phyloP scores from a whole-genome alignment of 1,284 basidiomycete genomes.

The Cryptococcus sp. region DNA sequence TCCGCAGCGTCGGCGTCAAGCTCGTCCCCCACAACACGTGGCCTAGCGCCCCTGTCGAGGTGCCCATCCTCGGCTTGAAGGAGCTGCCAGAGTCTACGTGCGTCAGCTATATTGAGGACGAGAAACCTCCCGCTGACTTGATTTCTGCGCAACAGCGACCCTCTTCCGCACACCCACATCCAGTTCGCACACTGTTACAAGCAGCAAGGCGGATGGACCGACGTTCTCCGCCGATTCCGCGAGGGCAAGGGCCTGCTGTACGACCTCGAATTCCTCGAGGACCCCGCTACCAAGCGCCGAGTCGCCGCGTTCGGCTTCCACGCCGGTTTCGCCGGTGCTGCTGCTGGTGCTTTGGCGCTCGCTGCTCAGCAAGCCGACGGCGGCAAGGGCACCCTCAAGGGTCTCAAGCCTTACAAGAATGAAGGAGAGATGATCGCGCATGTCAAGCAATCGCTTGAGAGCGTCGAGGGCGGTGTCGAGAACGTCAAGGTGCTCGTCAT shows the following conservation, averaged over 20 bases:
- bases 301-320: slow-evolving; percentile 99
- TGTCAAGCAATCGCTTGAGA: slow-evolving; percentile 68
- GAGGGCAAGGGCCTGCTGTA: slow-evolving; percentile 86
- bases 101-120: slow-evolving; percentile 19
- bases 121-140: neutral
- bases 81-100: slow-evolving; percentile 78
- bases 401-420: slow-evolving; percentile 76
- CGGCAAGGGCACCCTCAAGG: slow-evolving; percentile 62
- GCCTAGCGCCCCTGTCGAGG: slow-evolving; percentile 68
- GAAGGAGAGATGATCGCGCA: slow-evolving; percentile 76
- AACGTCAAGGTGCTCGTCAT: slow-evolving; percentile 90
- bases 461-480: slow-evolving; percentile 63
- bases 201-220: slow-evolving; percentile 88
- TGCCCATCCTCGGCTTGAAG: slow-evolving; percentile 94
- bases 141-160: slow-evolving; percentile 54
- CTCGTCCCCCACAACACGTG: slow-evolving; percentile 89
- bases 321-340: slow-evolving; percentile 96
- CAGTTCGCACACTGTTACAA: slow-evolving; percentile 99
- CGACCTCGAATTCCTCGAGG: slow-evolving; percentile 95
- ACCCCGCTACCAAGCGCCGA: slow-evolving; percentile 72
- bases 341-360: slow-evolving; percentile 83
- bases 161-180: slow-evolving; percentile 91
- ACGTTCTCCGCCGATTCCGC: slow-evolving; percentile 84
- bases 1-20: slow-evolving; percentile 77
- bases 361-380: slow-evolving; percentile 69